Evolutionary conservation across 768 basidiomycete species (phyloP), one percentile per base, ranked within the genome.

Genomic region (Pisolithus sp.): DNA sequence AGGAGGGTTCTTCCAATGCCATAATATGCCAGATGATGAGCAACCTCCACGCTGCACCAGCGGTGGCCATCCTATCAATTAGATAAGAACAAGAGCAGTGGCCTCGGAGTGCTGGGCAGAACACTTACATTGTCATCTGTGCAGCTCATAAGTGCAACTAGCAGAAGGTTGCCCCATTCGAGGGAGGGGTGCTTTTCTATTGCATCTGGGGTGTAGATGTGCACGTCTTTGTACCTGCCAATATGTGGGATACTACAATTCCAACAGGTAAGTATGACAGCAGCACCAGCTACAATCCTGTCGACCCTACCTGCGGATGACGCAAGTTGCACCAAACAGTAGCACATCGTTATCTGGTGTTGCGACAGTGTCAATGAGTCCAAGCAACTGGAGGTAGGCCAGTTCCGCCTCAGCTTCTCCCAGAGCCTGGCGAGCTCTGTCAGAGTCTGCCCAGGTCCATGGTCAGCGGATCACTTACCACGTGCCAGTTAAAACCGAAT

Each of bases 401-500:
- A n/a, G n/a, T n/a, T n/a, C n/a, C n/a, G n/a, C n/a, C n/a, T n/a
- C 46, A 2, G 53, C 53, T 43, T 54, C 50, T 2, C 44, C 44
- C 7, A 26, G 49, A 6, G 53, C 50, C 50, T 55, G n/a, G n/a
- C 2, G 7, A 5, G 15, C 9, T 17, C 7, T 4, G 26, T 10
- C 13, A 23, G 42, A n/a, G 43, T 18, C 24, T 21, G 5, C 7
- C 13, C 8, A 36, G 8, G 23, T 34, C 5, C 12, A 12, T 28
- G 7, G 28, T 30, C 7, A 7, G 36, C 15, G 5, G 5, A 24
- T 5, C 23, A 50, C 55, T 24, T 46, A 65, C 69, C 38, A 24
- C 52, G 46, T 62, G 53, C 59, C 64, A 68, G 45, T 70, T 64
- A 39, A 73, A 74, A 2, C 76, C 75, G 51, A 76, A 79, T 1